Base-by-base conservation (phyloP, 306 rosid genomes). In the Fragaria iinumae region DNA sequence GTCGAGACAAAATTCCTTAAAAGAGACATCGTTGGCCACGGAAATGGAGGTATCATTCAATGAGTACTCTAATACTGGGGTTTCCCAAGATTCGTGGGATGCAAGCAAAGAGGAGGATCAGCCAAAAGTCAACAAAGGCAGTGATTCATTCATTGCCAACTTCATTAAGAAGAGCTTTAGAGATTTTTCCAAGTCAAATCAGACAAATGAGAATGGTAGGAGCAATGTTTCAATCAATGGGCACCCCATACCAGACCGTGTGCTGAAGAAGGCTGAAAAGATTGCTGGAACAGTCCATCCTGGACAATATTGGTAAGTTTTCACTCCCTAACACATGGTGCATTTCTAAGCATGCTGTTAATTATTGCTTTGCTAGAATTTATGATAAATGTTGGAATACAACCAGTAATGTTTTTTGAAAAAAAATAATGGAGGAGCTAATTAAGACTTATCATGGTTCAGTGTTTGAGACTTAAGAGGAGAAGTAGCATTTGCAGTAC, bases 231-330 rank as follows among this genome's bases (percentile, higher is more conserved):
- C 88, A 7, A 80, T 96, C 73, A 96, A 96, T 67, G 99, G 99
- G 80, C 88, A 84, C 6, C 84, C 83, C 18, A 67, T 96, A 66
- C 74, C 89, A 11, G 95, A 91, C 62, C 90, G 93, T 1, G 80
- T 77, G 45, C 59, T 92, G 64, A 96, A 87, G 91, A 96, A 92
- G 84, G 98, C 99, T 4, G 97, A 96, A 84, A 96, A 96, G 88
- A 79, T 80, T 45, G 98, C 99, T 1, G 99, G 99, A 78, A 83
- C 90, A 76, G 84, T 96, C 81, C 97, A 83, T 53, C 97, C 97
- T 21, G 99, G 99, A 79, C 86, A 91, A 72, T 96, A 92, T 81
- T 96, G 99, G 99, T 92, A 76, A 77, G 91, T 84, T 52, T 76
- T 14, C 74, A 69, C 72, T 63, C 49, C 70, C 45, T 56, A 39